A percentile compares a stretch with the other conserved stretches of the same genome.
phyloP scores from a whole-genome alignment of 106 monocot genomes.

The Amphibolis antarctica region DNA sequence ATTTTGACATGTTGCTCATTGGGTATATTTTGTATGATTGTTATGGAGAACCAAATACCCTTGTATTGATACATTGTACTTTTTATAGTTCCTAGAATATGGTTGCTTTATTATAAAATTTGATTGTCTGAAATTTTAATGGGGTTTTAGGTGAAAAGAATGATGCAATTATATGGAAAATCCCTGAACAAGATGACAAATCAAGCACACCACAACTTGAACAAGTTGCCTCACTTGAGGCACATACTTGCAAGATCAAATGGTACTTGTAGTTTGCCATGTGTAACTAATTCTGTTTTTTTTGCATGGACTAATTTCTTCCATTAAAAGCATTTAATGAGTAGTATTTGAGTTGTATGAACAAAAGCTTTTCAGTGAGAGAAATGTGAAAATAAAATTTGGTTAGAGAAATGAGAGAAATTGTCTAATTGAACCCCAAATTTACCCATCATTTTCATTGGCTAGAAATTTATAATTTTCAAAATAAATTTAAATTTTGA shows the following conservation, averaged over 20 bases:
- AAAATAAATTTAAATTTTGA: too few species aligned
- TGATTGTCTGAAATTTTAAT: background rate
- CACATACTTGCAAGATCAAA: slow-evolving; percentile 67
- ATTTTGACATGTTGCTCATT: background rate
- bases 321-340: too few species aligned
- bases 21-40: background rate
- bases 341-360: too few species aligned
- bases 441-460: too few species aligned
- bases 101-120: background rate
- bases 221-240: slow-evolving; percentile 63
- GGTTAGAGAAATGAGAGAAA: too few species aligned
- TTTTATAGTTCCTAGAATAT: background rate
- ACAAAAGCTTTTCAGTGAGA: too few species aligned
- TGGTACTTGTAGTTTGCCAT: slow-evolving; percentile 27
- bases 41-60: background rate
- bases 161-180: slow-evolving; percentile 80
- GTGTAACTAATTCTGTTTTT: background rate
- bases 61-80: background rate
- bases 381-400: too few species aligned
- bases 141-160: slow-evolving; percentile 62
- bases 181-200: slow-evolving; percentile 70
- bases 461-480: too few species aligned
- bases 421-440: too few species aligned
- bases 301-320: too few species aligned
- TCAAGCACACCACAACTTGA: slow-evolving; percentile 74